Evolutionary conservation across 2,329 filamentous ascomycete genomes (phyloP).

Genomic region (Talaromyces sp.): DNA sequence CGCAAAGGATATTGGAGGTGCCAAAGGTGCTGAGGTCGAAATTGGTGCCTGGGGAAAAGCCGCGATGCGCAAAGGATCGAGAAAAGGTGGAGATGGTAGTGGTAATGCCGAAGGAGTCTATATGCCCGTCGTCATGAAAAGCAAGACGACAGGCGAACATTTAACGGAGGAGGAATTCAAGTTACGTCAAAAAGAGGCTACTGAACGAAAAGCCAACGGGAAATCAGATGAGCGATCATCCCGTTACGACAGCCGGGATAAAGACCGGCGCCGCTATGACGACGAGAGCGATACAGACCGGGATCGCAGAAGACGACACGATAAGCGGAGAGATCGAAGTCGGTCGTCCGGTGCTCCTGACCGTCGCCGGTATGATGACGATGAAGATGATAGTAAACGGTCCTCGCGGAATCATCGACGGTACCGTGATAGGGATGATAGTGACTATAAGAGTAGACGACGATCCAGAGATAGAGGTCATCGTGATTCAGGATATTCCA

Average conservation of each 20-base stretch:
- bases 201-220: constrained; percentile 46
- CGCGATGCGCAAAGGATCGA: constrained; percentile 53
- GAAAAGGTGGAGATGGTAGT: constrained; percentile 48
- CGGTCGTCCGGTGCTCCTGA: constrained; percentile 22
- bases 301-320: constrained; percentile 36
- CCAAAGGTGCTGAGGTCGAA: constrained; percentile 59
- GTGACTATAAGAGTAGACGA: constrained; percentile 27
- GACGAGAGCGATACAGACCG: constrained; percentile 27
- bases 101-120: constrained; percentile 49
- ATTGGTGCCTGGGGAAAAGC: constrained; percentile 74
- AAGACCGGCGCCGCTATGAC: constrained; percentile 32
- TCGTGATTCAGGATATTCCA: constrained; percentile 12
- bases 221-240: constrained; percentile 38
- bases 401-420: constrained; percentile 21
- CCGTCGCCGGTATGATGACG: constrained; percentile 38
- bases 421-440: constrained; percentile 31
- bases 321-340: constrained; percentile 34
- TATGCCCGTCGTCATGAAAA: constrained; percentile 59
- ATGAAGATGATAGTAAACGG: constrained; percentile 26
- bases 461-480: constrained; percentile 23
- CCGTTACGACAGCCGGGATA: constrained; percentile 23
- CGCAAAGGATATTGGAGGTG: constrained; percentile 68
- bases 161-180: constrained; percentile 61
- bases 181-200: constrained; percentile 48
- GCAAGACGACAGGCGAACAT: constrained; percentile 60